A percentile compares a stretch with the other conserved stretches of the same genome.
Conservation (phyloP, 768 basidiomycete species). For the Suillus luteus region DNA sequence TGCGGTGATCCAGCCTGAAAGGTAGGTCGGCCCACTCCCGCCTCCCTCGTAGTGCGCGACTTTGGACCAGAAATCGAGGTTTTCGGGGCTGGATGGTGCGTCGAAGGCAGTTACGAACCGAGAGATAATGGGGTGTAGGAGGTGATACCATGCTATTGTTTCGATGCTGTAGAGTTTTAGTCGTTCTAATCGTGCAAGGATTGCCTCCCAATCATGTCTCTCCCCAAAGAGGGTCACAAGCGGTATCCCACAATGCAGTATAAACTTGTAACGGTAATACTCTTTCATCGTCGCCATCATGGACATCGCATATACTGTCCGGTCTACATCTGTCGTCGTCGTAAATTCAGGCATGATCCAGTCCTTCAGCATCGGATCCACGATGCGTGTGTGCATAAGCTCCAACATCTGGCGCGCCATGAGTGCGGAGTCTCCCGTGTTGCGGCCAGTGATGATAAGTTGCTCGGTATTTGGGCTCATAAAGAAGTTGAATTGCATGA, state of each 20-base stretch:
- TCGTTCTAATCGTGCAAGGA: constrained; percentile 25
- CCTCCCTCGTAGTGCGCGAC: constrained; percentile 29
- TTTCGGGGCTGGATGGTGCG: constrained; percentile 24
- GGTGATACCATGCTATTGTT: constrained; percentile 22
- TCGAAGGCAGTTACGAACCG: constrained; percentile 33
- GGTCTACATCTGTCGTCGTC: constrained; percentile 32
- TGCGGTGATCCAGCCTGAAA: constrained; percentile 44
- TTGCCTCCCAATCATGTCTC: constrained; percentile 23
- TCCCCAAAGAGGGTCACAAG: constrained; percentile 26
- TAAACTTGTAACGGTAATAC: constrained; percentile 22
- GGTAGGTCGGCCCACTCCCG: constrained; percentile 31
- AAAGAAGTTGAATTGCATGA: constrained; percentile 40
- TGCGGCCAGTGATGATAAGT: constrained; percentile 21
- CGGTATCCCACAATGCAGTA: constrained; percentile 19
- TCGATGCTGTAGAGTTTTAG: constrained; percentile 21
- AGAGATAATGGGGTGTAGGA: constrained; percentile 32
- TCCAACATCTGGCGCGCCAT: constrained; percentile 28
- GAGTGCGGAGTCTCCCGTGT: constrained; percentile 31
- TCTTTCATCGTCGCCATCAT: constrained; percentile 32
- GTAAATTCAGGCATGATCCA: constrained; percentile 34
- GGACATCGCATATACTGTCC: constrained; percentile 26
- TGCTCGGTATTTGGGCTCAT: constrained; percentile 35
- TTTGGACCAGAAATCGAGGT: constrained; percentile 42
- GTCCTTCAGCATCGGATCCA: constrained; percentile 25
- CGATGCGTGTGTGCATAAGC: constrained; percentile 27